phyloP scores from a whole-genome alignment of 2,329 filamentous ascomycete species.

The Arthroderma sp. region DNA sequence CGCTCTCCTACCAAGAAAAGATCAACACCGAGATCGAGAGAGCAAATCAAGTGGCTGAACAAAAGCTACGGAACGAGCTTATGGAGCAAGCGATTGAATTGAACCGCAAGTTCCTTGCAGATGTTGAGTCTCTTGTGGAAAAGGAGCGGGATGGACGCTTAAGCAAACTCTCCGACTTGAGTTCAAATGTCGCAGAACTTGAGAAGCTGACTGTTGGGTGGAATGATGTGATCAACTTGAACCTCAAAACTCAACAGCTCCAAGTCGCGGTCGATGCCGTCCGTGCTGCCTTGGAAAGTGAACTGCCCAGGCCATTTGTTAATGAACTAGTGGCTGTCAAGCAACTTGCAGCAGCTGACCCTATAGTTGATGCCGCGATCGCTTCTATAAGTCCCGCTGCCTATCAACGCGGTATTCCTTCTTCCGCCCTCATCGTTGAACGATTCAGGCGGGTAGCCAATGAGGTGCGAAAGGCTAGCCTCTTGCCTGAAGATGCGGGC shows the following conservation, averaged over 20 bases:
- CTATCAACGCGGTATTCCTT: constrained; percentile 84
- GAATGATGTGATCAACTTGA: constrained; percentile 81
- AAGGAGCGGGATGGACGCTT: constrained; percentile 75
- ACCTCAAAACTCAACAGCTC: constrained; percentile 87
- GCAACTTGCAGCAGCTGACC: constrained; percentile 71
- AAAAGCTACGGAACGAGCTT: constrained; percentile 70
- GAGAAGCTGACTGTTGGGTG: constrained; percentile 79
- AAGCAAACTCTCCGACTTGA: constrained; percentile 70
- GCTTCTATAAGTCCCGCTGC: constrained; percentile 88
- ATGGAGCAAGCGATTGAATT: constrained; percentile 81
- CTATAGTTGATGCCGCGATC: constrained; percentile 83
- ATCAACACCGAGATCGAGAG: constrained; percentile 66
- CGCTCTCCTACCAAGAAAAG: constrained; percentile 64
- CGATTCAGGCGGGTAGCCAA: constrained; percentile 84
- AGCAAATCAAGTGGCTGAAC: constrained; percentile 66
- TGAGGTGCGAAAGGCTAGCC: constrained; percentile 86
- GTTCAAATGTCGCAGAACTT: constrained; percentile 63
- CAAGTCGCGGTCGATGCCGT: constrained; percentile 93
- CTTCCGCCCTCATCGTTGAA: constrained; percentile 75
- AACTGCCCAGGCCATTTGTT: constrained; percentile 71
- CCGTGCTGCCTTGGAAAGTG: constrained; percentile 64
- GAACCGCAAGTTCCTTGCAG: constrained; percentile 68
- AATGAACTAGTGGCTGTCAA: constrained; percentile 88
- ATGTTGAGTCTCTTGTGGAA: constrained; percentile 73
- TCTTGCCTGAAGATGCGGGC: constrained; percentile 85